Evolutionary conservation across 192 early-diverging fungal genomes (phyloP), one percentile per base, ranked within the genome.

Genomic region (Mortierella claussenii): DNA sequence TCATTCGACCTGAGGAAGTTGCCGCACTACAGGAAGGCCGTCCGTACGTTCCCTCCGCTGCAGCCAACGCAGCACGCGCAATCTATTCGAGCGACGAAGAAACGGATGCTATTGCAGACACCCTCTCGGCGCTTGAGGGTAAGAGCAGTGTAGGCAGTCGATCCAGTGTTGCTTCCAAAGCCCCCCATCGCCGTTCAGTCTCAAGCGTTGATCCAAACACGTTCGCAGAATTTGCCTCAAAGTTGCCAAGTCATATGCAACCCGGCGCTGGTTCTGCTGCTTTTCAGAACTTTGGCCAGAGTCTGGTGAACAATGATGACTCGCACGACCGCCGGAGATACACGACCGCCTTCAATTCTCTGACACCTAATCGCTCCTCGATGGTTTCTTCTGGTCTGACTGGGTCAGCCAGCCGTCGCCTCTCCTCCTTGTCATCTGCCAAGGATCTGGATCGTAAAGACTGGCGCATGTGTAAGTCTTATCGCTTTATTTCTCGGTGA

Each of bases 121-220:
- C 73, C 13, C 64, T 76, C n/a, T 76, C 73, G 1, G 73, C 73
- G 3, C 73, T 76, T 18, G 73, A 76, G n/a, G 73, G 73, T 32
- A 76, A 76, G 31, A 65, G 52, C 4, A 49, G 31, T 26, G 12
- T 67, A 1, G 44, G 73, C 43, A 44, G 60, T 30, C 49, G 73
- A n/a, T 61, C 65, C 11, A 76, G 73, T 34, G 9, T 62, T n/a
- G 44, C 73, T 10, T 28, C 73, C 42, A 61, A 55, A 26, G 49
- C 40, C 4, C 59, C 73, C 36, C 56, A 60, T 11, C 52, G 64
- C 13, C 54, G 61, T 18, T 68, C 65, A 6, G 37, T 59, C 23
- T 60, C 73, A 8, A 56, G 34, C 27, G 65, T 76, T 18, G 65
- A 76, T 21, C 51, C 65, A 15, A 56, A 49, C 23, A 62, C 64